Evolutionary conservation across 2,329 filamentous ascomycete genomes (phyloP).

Genomic region (Calonectria hongkongensis): DNA sequence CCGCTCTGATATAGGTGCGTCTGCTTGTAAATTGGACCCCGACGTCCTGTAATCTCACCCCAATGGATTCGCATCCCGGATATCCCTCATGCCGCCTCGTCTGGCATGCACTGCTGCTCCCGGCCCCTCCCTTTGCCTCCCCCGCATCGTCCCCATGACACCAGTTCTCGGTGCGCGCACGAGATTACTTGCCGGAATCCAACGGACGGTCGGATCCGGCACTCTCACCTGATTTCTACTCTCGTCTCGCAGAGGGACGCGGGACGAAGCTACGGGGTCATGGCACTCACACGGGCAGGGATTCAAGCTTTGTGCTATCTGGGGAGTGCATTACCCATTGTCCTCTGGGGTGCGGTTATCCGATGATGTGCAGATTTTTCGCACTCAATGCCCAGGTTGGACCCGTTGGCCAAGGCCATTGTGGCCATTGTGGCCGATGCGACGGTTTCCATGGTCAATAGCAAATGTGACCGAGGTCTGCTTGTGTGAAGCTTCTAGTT

Average conservation of each 20-base stretch:
- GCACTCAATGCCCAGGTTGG: slow-evolving; percentile 18
- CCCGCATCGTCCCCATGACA: slow-evolving; percentile 34
- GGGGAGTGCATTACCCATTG: not conserved
- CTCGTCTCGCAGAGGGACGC: slow-evolving; percentile 1
- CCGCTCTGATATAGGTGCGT: not conserved
- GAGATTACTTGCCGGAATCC: slow-evolving; percentile 37
- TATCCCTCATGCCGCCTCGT: slow-evolving; percentile 18
- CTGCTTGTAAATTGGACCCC: not conserved
- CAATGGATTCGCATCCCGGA: slow-evolving; percentile 11
- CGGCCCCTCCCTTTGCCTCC: slow-evolving; percentile 25
- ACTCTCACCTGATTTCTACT: slow-evolving; percentile 27
- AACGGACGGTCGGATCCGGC: slow-evolving; percentile 32
- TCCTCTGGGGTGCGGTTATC: slow-evolving; percentile 11
- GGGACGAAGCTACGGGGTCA: not conserved
- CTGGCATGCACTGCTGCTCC: slow-evolving; percentile 6
- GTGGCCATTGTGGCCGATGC: not conserved
- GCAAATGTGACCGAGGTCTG: slow-evolving; percentile 8
- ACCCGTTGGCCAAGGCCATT: not conserved
- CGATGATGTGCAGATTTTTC: slow-evolving; percentile 32
- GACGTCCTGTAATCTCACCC: not conserved
- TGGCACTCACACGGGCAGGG: slow-evolving; percentile 1
- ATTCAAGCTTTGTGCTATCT: slow-evolving; percentile 19
- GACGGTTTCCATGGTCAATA: slow-evolving; percentile 3
- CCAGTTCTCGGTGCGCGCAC: slow-evolving; percentile 33
- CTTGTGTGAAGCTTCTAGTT: slow-evolving; percentile 20